These are phyloP conservation scores for Besnoitia besnoiti DNA, from an alignment of 169 alveolate genomes.

Conservation along the genomic window DNA sequence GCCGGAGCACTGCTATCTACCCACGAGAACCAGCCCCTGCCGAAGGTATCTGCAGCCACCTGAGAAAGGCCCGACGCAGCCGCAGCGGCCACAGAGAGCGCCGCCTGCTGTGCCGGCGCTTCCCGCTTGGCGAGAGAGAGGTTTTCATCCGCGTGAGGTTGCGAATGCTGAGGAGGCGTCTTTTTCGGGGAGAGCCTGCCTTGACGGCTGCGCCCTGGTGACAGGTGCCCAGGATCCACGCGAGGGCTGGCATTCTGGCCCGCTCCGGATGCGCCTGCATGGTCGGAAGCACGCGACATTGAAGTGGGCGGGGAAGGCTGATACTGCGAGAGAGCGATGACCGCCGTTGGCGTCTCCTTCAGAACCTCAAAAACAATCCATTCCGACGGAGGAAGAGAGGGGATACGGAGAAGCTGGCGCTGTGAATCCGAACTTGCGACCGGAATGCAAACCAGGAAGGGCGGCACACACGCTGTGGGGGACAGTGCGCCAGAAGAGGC, in stretches of 20 bases:
- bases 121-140: neutral
- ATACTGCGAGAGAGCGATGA: neutral
- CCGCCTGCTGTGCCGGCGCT: neutral
- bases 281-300: neutral
- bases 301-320: neutral
- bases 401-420: neutral
- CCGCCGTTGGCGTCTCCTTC: neutral
- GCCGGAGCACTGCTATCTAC: neutral
- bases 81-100: neutral
- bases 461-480: neutral
- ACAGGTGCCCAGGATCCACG: neutral
- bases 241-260: too few relatives aligned
- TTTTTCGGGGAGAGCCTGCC: neutral
- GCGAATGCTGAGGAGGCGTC: neutral
- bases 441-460: slow-evolving; percentile 18
- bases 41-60: slow-evolving; percentile 24
- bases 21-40: slow-evolving; percentile 20
- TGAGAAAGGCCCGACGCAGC: slow-evolving; percentile 28
- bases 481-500: neutral
- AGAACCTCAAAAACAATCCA: slow-evolving; percentile 6
- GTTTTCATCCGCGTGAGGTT: neutral
- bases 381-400: slow-evolving; percentile 3
- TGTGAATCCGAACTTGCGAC: neutral
- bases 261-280: neutral
- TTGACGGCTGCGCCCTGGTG: neutral